Evolutionary conservation across 257 asterid genomes (phyloP).

Genomic region (Cinchona pubescens): DNA sequence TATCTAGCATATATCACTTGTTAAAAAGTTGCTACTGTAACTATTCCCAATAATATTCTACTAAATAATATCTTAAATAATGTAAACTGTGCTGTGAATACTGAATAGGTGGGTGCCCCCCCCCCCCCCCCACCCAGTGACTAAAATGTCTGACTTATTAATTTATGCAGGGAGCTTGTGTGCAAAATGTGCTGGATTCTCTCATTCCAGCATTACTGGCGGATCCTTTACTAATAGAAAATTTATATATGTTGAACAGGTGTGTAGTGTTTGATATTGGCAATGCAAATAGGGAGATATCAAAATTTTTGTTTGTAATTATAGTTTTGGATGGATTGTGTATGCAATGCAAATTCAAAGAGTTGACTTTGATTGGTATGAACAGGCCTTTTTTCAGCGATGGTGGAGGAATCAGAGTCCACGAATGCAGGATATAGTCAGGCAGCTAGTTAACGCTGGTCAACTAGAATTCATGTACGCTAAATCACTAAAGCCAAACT

Average conservation of each 20-base stretch:
- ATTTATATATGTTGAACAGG: conserved; percentile 89
- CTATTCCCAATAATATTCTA: too few relatives aligned
- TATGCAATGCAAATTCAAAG: neutral
- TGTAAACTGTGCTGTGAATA: too few relatives aligned
- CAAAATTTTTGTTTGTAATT: neutral
- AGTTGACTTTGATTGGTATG: neutral
- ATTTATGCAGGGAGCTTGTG: conserved; percentile 84
- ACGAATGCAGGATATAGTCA: conserved; percentile 52
- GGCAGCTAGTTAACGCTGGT: conserved; percentile 64
- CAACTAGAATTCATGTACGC: conserved; percentile 91
- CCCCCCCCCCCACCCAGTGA: too few relatives aligned
- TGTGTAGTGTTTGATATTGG: conserved; percentile 29
- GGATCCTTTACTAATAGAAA: conserved; percentile 72
- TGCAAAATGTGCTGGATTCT: conserved; percentile 91
- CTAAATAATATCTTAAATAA: too few relatives aligned
- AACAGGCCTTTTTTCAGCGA: conserved; percentile 94
- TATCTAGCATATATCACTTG: too few relatives aligned
- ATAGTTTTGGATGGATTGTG: neutral
- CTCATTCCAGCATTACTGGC: conserved; percentile 77
- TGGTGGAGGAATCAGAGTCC: conserved; percentile 94
- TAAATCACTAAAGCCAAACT: neutral
- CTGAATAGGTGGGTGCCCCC: too few relatives aligned
- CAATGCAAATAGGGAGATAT: neutral
- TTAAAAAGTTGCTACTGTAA: too few relatives aligned
- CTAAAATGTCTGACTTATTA: neutral